Evolutionary conservation across 2,329 filamentous ascomycete genomes (phyloP), one percentile per base, ranked within the genome.

Genomic region (Trichoderma koningiopsis): DNA sequence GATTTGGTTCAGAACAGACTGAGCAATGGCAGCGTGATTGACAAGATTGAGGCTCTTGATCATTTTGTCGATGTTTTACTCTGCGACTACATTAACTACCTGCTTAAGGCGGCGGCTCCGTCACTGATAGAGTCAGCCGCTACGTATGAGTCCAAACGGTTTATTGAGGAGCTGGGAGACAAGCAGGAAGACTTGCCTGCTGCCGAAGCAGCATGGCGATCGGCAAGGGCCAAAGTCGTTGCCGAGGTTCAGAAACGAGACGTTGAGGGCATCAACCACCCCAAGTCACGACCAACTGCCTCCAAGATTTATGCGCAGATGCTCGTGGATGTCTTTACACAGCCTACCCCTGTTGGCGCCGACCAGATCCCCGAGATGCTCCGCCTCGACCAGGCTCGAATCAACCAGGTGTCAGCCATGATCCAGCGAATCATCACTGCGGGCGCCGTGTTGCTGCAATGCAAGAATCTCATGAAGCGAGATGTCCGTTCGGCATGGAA

Each of bases 21-120:
- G 10, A 79, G 80, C 58, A 82, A 85, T 27, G 87, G 89, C 4
- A 86, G 89, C 76, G 87, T 94, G 75, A 91, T 94, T 19, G 89
- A 92, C 75, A 90, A 92, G 71, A 85, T 95, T 0, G 90, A 93
- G 80, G 89, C 90, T 16, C 83, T 96, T 2, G 87, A 93, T 66
- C 87, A 89, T 35, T 91, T 93, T 73, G 91, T 94, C 68, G 91
- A 96, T 74, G 82, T 91, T 43, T 90, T 95, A 81, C 87, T 92
- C 29, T 88, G 93, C 70, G 92, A 96, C 75, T 94, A 94, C 75
- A 90, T 92, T 70, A 96, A 96, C 77, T 95, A 93, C 76, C 84
- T 94, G 74, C 82, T 96, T 61, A 88, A 89, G 77, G 86, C 91
- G 33, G 89, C 89, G 0, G 91, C 91, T 1, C 91, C 91, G 0